Evolutionary conservation across 805 yeast species (phyloP).

Genomic region (Wickerhamia fluorescens): DNA sequence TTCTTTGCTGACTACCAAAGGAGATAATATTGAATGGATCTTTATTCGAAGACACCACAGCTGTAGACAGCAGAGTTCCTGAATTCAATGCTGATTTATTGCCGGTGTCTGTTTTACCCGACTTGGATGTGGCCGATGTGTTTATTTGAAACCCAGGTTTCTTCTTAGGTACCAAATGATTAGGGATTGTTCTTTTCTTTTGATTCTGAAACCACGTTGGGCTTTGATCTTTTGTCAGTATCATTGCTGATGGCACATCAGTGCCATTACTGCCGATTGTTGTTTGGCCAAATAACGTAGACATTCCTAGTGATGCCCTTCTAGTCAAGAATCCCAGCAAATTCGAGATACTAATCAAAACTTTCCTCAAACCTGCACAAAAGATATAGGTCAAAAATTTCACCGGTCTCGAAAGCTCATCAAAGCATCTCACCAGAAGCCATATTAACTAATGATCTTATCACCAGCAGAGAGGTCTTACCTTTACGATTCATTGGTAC

Average conservation of each 20-base stretch:
- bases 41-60: slow-evolving; percentile 4
- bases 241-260: slow-evolving; percentile 8
- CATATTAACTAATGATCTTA: slow-evolving; percentile 51
- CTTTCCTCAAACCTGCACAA: too few species aligned
- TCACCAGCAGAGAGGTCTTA: slow-evolving; percentile 75
- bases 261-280: slow-evolving; percentile 1
- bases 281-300: slow-evolving; percentile 2
- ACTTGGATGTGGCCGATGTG: slow-evolving; percentile 10
- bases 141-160: slow-evolving; percentile 34
- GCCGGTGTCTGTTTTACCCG: slow-evolving; percentile 3
- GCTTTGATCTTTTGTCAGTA: too few species aligned
- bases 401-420: too few species aligned
- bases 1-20: slow-evolving; percentile 25
- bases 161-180: slow-evolving; percentile 34
- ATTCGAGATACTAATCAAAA: too few species aligned
- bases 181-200: slow-evolving; percentile 31
- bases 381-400: too few species aligned
- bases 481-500: slow-evolving; percentile 62
- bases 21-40: slow-evolving; percentile 29
- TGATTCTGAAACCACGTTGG: slow-evolving; percentile 34
- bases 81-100: slow-evolving; percentile 2
- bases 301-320: slow-evolving; percentile 1
- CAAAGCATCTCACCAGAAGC: too few species aligned
- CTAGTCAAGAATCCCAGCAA: background rate
- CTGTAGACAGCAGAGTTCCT: background rate